Evolutionary conservation across 1,139 yeast genomes (phyloP).

Genomic region (Candida sanyaensis): DNA sequence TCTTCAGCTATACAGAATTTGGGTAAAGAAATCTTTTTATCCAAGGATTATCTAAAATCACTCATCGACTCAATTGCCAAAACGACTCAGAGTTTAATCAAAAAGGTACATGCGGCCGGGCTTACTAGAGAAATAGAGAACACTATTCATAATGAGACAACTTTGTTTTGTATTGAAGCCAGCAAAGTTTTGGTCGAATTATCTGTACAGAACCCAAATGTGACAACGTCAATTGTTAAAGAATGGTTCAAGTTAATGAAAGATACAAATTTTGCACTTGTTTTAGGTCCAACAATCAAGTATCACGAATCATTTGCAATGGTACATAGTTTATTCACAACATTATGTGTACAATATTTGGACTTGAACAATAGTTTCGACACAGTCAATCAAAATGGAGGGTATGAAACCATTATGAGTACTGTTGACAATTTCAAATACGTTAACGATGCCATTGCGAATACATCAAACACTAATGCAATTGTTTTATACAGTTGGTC

Average conservation of each 20-base stretch:
- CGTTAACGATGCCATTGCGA: slow-evolving; percentile 38
- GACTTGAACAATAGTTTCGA: slow-evolving; percentile 55
- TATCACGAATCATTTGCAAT: slow-evolving; percentile 39
- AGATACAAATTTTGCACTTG: slow-evolving; percentile 38
- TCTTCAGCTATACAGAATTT: slow-evolving; percentile 37
- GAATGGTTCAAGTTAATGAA: slow-evolving; percentile 63
- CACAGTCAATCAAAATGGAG: slow-evolving; percentile 22
- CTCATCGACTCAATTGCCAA: slow-evolving; percentile 22
- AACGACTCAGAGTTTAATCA: slow-evolving; percentile 7
- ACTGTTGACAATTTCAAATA: slow-evolving; percentile 42
- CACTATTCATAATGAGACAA: slow-evolving; percentile 33
- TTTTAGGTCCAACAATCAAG: slow-evolving; percentile 27
- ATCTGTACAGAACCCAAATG: slow-evolving; percentile 32
- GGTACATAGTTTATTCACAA: slow-evolving; percentile 49
- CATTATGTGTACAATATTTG: slow-evolving; percentile 51
- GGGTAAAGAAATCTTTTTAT: slow-evolving; percentile 38
- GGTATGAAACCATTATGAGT: slow-evolving; percentile 36
- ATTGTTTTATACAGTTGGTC: slow-evolving; percentile 73
- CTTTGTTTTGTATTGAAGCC: slow-evolving; percentile 38
- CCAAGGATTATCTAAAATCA: slow-evolving; percentile 23
- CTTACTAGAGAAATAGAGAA: slow-evolving; percentile 22
- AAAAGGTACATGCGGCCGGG: slow-evolving; percentile 16
- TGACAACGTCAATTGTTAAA: slow-evolving; percentile 30
- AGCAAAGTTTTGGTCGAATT: slow-evolving; percentile 49
- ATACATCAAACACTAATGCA: slow-evolving; percentile 38